Base-by-base conservation (phyloP, 805 yeast species). In the Zygosaccharomyces bisporus region DNA sequence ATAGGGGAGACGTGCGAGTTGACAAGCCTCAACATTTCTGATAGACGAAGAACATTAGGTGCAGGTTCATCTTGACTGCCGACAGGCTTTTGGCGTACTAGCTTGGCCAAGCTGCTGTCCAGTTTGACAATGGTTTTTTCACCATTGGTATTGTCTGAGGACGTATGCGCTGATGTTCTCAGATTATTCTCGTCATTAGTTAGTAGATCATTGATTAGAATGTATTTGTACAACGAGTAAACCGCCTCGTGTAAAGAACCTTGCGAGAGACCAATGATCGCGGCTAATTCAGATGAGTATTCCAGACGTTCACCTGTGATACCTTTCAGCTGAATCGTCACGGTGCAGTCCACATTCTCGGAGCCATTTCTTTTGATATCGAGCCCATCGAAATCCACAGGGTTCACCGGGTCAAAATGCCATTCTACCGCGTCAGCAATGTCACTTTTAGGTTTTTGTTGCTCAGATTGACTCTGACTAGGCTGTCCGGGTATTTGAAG, bases 231-330 rank as follows among this genome's bases (percentile, higher is more conserved):
- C 29, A 87, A 64, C 8, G 80, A 75, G 54, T 79, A 89, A 35
- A 86, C 83, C 36, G 87, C 80, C 44, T 87, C 96, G 47, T 91
- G 95, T 61, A 89, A 89, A 4, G 95, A 83, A 24, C 86, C 82
- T 61, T 87, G 95, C 20, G 73, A 69, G 27, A 79, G 74, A 17
- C 97, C 97, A 24, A 88, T 69, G 36, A 93, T 72, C 41, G 77
- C 74, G 3, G 90, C 72, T 63, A 93, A 65, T 52, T 75, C 81
- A 8, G 81, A 79, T 14, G 85, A 76, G 34, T 88, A 74, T 56
- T 61, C 61, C 21, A 75, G 77, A 44, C 83, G 74, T 53, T 76
- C 76, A 33, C 81, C 75, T 5, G 95, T 86, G 48, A 75, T 78
- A 56, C 83, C 86, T 58, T 85, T 86, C 42, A 88, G 82, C 67